A percentile compares a stretch with the other conserved stretches of the same genome.
These are phyloP conservation scores for Geranium rotundifolium DNA, from an alignment of 345 rosid genomes.

Conservation along the genomic window DNA sequence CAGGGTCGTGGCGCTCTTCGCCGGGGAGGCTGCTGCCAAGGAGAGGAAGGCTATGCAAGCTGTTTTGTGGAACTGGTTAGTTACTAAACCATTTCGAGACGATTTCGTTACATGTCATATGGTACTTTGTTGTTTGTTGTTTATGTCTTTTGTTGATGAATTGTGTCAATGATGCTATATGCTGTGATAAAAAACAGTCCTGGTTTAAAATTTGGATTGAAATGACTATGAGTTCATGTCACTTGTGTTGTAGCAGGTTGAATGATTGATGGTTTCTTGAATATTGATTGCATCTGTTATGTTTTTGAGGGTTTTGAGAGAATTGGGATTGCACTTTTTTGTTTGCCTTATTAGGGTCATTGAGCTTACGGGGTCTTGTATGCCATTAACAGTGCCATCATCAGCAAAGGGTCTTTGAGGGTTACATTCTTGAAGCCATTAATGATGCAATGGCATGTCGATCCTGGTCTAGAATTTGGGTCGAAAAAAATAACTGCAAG, in stretches of 20 bases:
- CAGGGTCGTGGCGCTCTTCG: conserved; percentile 70
- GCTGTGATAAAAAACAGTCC: not conserved
- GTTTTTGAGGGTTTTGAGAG: not conserved
- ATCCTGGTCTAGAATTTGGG: too few relatives aligned
- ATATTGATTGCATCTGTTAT: not conserved
- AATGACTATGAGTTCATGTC: too few relatives aligned
- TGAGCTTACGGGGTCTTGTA: not conserved
- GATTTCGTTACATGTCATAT: not conserved
- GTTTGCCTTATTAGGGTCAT: not conserved
- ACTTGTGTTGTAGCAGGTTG: not conserved
- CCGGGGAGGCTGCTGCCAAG: conserved; percentile 35
- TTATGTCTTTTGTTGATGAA: not conserved
- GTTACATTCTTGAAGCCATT: too few relatives aligned
- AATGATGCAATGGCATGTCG: too few relatives aligned
- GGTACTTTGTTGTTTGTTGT: not conserved
- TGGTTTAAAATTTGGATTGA: too few relatives aligned
- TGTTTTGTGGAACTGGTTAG: conserved; percentile 83
- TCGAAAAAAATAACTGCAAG: too few relatives aligned
- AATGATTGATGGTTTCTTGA: not conserved
- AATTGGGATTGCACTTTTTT: not conserved
- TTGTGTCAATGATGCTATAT: not conserved
- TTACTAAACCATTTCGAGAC: not conserved
- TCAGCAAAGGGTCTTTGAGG: too few relatives aligned
- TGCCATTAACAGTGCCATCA: too few relatives aligned
- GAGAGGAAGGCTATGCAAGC: conserved; percentile 79